Conservation (phyloP, 192 early-diverging fungal genomes). For the Backusella parvicylindrica region DNA sequence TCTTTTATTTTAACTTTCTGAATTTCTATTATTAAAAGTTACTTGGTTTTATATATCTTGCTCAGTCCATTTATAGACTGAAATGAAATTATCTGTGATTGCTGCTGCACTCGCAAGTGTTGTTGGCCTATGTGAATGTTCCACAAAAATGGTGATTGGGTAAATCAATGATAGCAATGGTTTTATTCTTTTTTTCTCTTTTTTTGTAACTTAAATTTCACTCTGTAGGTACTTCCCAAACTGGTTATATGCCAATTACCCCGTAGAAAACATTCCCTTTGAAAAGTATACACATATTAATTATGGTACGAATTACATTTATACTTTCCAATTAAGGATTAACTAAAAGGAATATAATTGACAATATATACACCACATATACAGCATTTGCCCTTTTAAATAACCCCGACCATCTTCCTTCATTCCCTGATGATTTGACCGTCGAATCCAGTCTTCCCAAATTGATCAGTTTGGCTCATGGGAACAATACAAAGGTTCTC, state of each 20-base stretch:
- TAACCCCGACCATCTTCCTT: constrained; percentile 39
- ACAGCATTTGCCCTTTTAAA: constrained; percentile 49
- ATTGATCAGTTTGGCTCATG: constrained; percentile 44
- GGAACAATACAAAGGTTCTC: constrained; percentile 47
- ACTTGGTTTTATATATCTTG: not conserved
- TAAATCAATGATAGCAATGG: not conserved
- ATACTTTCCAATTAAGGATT: not conserved
- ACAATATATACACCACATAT: not conserved
- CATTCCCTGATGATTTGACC: constrained; percentile 26
- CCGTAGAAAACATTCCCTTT: constrained; percentile 19
- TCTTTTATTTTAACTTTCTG: not conserved
- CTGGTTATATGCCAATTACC: constrained; percentile 39
- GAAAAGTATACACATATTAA: constrained; percentile 39
- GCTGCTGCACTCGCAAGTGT: not conserved
- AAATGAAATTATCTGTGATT: not conserved
- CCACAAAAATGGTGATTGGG: constrained; percentile 25
- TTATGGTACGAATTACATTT: constrained; percentile 31
- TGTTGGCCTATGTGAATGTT: constrained; percentile 2
- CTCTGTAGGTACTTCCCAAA: constrained; percentile 36
- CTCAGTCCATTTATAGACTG: not conserved
- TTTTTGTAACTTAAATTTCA: not conserved
- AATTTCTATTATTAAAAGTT: not conserved
- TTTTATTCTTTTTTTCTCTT: not conserved
- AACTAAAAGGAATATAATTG: not conserved
- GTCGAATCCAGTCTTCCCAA: constrained; percentile 32